Base-by-base conservation (phyloP, 176 grass and related monocot genomes). In the Eragrostis nindensis region DNA sequence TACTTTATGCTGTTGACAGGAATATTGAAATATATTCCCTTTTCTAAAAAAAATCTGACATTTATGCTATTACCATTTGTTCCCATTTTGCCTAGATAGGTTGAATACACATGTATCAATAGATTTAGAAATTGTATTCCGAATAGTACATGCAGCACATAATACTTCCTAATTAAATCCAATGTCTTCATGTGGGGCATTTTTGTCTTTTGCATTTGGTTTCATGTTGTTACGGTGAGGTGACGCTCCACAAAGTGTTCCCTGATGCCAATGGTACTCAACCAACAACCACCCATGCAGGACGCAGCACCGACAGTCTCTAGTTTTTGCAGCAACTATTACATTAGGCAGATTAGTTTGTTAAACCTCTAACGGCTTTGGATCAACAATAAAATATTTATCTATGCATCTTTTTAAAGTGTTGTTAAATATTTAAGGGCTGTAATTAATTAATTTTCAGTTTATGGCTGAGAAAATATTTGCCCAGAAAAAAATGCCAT, bases 261-360 rank as follows among this genome's bases (percentile, higher is more conserved):
- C 47, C 38, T 74, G 40, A 59, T 63, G 79, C 73, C 48, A 79
- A 67, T 70, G 41, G 5, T 79, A 27, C 67, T 73, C 63, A 27
- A 27, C 68, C 15, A 86, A 64, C 79, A 26, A 82, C 73, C 56
- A 77, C 55, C 30, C 64, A 82, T 73, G 14, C 68, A 80, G 46
- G 48, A 54, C 54, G 73, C 66, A 78, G 73, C 73, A 78, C 86
- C 86, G 66, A 87, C 80, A 78, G 76, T 72, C 56, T 57, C 65
- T 47, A 61, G 14, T 39, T 55, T 73, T 54, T 43, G 21, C 71
- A 44, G 41, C 30, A 10, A 81, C 12, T 49, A 56, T 18, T 50
- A 11, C n/a, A n/a, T n/a, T 59, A 26, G 32, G 70, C 6, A 18
- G 0, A 59, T 46, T 66, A 39, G 29, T 48, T 57, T 73, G 61